Evolutionary conservation across 2,329 filamentous ascomycete genomes (phyloP).

Genomic region (Didymellaceae sp.): DNA sequence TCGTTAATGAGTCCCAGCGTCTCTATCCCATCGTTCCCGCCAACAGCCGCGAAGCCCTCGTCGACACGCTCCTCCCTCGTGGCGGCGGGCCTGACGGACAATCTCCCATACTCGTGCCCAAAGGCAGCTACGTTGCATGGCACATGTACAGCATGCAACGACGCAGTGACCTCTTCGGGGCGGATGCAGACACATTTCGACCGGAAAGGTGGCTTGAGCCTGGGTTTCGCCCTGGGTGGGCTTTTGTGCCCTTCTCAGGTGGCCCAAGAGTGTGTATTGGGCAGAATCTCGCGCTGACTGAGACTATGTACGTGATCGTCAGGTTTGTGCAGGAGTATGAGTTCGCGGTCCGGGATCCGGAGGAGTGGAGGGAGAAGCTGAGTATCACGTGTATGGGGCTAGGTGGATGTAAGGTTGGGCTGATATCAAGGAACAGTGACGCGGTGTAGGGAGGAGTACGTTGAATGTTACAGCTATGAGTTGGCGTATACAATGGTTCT

Average conservation of each 20-base stretch:
- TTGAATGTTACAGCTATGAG: neutral
- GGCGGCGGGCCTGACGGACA: constrained; percentile 40
- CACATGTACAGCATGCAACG: constrained; percentile 37
- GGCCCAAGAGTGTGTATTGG: constrained; percentile 39
- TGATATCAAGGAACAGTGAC: constrained; percentile 7
- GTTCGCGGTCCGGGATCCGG: constrained; percentile 26
- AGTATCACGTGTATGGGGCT: constrained; percentile 25
- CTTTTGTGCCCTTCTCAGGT: constrained; percentile 36
- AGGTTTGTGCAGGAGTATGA: constrained; percentile 30
- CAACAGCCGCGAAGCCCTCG: constrained; percentile 37
- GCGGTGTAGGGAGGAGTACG: no score
- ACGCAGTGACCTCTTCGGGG: constrained; percentile 40
- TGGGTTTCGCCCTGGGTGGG: constrained; percentile 33
- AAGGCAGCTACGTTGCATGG: constrained; percentile 29
- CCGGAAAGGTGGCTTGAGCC: constrained; percentile 45
- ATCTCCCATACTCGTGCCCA: constrained; percentile 36
- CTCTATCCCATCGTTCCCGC: constrained; percentile 41
- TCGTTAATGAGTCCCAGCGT: constrained; percentile 42
- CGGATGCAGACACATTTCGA: constrained; percentile 39
- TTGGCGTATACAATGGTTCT: no score
- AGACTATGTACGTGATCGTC: constrained; percentile 30
- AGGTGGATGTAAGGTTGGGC: constrained; percentile 27
- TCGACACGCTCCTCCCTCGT: constrained; percentile 37
- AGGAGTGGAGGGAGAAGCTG: constrained; percentile 34
- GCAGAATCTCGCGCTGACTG: constrained; percentile 36